phyloP scores from a whole-genome alignment of 805 yeast genomes.

The Tetrapisispora iriomotensis region DNA sequence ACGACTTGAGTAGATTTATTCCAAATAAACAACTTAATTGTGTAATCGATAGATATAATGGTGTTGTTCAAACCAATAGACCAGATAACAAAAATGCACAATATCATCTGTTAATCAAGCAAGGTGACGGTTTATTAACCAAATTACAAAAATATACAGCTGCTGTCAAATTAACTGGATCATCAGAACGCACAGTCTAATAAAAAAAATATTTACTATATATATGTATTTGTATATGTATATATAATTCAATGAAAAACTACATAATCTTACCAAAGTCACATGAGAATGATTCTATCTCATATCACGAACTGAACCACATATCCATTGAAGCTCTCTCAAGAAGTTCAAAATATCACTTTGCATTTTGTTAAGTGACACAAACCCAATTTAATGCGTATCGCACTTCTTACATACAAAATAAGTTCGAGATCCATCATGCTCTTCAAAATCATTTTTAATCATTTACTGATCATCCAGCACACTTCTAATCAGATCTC shows the following conservation, averaged over 20 bases:
- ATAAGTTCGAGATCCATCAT: no score
- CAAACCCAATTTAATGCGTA: no score
- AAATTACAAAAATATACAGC: slow-evolving; percentile 96
- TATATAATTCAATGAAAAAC: not conserved
- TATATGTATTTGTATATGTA: not conserved
- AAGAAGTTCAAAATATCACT: no score
- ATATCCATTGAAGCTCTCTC: no score
- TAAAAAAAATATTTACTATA: not conserved
- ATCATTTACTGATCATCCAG: no score
- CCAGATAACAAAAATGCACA: slow-evolving; percentile 95
- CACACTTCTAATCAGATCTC: no score
- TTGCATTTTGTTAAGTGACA: no score
- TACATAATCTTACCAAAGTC: no score
- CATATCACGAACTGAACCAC: no score
- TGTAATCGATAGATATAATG: slow-evolving; percentile 90
- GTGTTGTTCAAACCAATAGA: slow-evolving; percentile 88
- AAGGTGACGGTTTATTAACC: slow-evolving; percentile 85
- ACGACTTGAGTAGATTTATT: slow-evolving; percentile 79
- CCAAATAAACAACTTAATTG: slow-evolving; percentile 92
- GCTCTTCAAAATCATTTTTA: no score
- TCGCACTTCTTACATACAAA: no score
- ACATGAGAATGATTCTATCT: no score
- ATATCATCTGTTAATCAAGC: slow-evolving; percentile 78
- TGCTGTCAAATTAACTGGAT: slow-evolving; percentile 86
- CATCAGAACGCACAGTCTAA: slow-evolving; percentile 4